Evolutionary conservation across 371 early-diverging fungal genomes (phyloP), one percentile per base, ranked within the genome.

Genomic region (Catenaria anguillulae): DNA sequence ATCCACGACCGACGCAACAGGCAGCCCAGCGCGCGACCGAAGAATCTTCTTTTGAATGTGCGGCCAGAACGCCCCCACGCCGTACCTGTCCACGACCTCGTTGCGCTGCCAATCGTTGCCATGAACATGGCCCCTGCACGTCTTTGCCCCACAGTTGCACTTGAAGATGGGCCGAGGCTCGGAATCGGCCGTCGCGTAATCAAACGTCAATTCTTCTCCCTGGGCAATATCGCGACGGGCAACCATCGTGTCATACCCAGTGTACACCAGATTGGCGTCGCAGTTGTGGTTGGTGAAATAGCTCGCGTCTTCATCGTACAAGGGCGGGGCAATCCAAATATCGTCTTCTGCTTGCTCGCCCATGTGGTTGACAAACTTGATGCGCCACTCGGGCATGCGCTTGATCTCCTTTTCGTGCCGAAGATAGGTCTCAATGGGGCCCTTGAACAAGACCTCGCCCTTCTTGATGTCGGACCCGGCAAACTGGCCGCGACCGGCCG

Each of bases 281-380:
- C 55, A 55, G 36, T 55, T 55, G 55, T 55, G 55, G 36, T 55
- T 55, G 33, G 55, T 55, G 26, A 6, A 55, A 23, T 55, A 55
- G 17, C 17, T 15, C 34, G 33, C 17, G 55, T 55, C 55, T 19
- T 55, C 55, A 23, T 55, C 55, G 23, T 23, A 55, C 55, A 55
- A 19, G 21, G 55, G 55, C 33, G 55, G 55, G 17, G 55, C 10
- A 29, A 55, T 36, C 55, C 55, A 55, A 4, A 55, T 21, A 23
- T 55, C 55, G 33, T 55, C 55, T 23, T 55, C 55, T 15, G 55
- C 55, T 29, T 55, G 55, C 36, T 55, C 55, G 33, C 55, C 55
- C 55, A 55, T 55, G 36, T 55, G 55, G 36, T 55, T 21, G 29
- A 55, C 29, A 29, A 55, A 55, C 10, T 4, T 19, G 3, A 15